phyloP scores from a whole-genome alignment of 2,329 filamentous ascomycete species.

The Chrysosporium queenslandicum region DNA sequence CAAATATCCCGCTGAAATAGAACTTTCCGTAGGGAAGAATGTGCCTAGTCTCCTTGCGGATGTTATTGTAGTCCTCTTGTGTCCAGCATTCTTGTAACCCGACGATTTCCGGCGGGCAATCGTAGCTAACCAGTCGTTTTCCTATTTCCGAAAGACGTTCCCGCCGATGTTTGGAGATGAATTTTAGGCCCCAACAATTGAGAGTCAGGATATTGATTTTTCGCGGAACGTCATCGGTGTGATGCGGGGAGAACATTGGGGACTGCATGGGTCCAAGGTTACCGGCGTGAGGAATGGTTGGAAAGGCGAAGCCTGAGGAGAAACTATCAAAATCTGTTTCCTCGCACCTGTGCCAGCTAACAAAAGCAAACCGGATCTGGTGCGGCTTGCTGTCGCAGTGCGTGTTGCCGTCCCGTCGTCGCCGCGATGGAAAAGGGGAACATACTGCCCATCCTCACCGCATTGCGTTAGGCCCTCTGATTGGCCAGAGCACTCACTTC shows the following conservation, averaged over 20 bases:
- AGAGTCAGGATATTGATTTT: slow-evolving; percentile 73
- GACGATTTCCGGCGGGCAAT: slow-evolving; percentile 69
- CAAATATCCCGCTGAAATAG: slow-evolving; percentile 81
- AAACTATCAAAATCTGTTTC: not conserved
- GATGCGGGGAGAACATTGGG: slow-evolving; percentile 13
- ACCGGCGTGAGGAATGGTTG: no score
- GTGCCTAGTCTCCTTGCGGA: slow-evolving; percentile 61
- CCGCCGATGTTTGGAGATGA: slow-evolving; percentile 64
- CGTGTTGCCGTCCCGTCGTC: not conserved
- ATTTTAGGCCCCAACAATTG: slow-evolving; percentile 96
- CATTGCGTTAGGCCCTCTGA: not conserved
- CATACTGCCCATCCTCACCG: slow-evolving; percentile 18
- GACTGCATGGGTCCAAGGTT: no score
- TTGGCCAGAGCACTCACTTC: not conserved
- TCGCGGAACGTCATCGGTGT: slow-evolving; percentile 28
- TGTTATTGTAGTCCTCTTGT: slow-evolving; percentile 67
- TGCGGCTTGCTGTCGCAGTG: no score
- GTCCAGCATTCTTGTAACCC: slow-evolving; percentile 95
- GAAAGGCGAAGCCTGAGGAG: no score
- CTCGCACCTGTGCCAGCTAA: not conserved
- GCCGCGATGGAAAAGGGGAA: not conserved
- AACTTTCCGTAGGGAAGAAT: slow-evolving; percentile 86
- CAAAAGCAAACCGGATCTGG: no score
- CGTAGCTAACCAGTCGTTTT: slow-evolving; percentile 58
- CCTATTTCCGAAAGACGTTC: slow-evolving; percentile 78